Base-by-base conservation (phyloP, 306 rosid genomes). In the Vachellia pachyceras region DNA sequence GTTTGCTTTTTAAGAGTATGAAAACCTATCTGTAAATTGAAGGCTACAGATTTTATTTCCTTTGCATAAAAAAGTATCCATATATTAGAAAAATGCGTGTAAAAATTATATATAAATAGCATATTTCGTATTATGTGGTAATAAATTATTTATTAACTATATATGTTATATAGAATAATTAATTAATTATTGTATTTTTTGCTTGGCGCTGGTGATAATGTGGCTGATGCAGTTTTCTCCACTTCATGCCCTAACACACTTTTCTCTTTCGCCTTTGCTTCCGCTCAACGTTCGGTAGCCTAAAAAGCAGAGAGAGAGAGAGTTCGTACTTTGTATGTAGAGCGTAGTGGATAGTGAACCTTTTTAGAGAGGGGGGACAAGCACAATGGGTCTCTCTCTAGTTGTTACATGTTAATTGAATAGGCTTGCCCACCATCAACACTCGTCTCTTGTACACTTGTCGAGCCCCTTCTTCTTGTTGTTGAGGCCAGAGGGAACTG, bases 281-380 rank as follows among this genome's bases (percentile, higher is more conserved):
- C 86, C 71, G 73, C 87, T 85, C 94, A 86, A 94, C 89, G 98
- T 94, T 90, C 79, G 91, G 91, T 89, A 85, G 90, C 98, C 95
- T 82, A 84, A 75, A 60, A 80, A 83, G 86, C 36, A 71, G 72
- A 40, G 39, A 23, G n/a, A 9, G 4, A 8, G 23, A 23, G 57
- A 15, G 20, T 66, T 65, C 39, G 23, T 58, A 50, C 7, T 44
- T 18, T 44, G 77, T 23, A 25, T 41, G 65, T 23, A 23, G 36
- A 36, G 35, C 5, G 54, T 68, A 66, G 81, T 45, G 72, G 18
- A 79, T 47, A 75, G 72, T 79, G 88, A 45, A 22, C 6, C 6
- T 20, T 57, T 57, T 8, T 9, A 20, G 18, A 25, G 15, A 20
- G 18, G n/a, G 52, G 72, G 5, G 12, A 60, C 73, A 57, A 47